Conservation (phyloP, 345 rosid genomes). For the Populus deltoides region DNA sequence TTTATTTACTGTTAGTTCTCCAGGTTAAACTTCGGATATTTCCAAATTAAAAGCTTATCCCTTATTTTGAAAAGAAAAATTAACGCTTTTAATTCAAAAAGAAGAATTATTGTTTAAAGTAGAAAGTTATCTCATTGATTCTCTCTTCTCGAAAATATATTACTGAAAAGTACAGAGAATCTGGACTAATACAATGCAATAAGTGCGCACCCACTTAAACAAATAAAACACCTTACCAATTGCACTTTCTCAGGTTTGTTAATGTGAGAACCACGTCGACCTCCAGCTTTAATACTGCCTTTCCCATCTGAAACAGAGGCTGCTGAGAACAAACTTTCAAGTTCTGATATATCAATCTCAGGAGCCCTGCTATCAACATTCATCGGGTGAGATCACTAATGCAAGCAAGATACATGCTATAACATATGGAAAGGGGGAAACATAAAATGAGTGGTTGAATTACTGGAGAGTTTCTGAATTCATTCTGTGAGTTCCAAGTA, state of each 20-base stretch:
- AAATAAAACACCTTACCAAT: slow-evolving; percentile 47
- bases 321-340: slow-evolving; percentile 90
- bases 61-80: too few species aligned
- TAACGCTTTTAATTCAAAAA: too few species aligned
- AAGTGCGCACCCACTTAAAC: background rate
- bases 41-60: too few species aligned
- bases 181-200: background rate
- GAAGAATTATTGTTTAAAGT: background rate
- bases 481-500: background rate
- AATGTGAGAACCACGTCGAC: slow-evolving; percentile 61
- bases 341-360: slow-evolving; percentile 96
- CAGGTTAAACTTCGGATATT: too few species aligned
- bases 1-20: background rate
- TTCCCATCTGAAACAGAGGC: slow-evolving; percentile 59
- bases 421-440: background rate
- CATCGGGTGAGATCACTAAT: slow-evolving; percentile 14
- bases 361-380: slow-evolving; percentile 67
- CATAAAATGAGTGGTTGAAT: background rate
- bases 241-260: slow-evolving; percentile 95
- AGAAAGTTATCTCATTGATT: background rate
- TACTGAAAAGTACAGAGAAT: background rate
- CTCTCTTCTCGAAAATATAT: background rate
- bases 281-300: slow-evolving; percentile 58
- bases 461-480: background rate
- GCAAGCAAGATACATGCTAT: background rate